A percentile compares a stretch with the other conserved stretches of the same genome.
phyloP scores from a whole-genome alignment of 2,329 filamentous ascomycete species.

The Phialophora chinensis region DNA sequence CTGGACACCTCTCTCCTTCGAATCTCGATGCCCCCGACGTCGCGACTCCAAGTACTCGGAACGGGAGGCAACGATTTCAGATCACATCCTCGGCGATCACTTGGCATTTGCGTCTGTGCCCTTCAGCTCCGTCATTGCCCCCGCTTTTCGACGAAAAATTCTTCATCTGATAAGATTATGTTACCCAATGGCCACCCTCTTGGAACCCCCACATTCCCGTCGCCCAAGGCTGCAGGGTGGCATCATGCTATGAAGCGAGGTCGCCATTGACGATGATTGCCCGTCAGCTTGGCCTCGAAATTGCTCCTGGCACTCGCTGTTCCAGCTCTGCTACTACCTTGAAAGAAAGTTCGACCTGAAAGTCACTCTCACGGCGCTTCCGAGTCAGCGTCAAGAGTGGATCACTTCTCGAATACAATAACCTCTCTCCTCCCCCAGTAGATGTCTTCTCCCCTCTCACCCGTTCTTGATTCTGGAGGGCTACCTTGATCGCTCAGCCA shows the following conservation, averaged over 20 bases:
- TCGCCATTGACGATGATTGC: background rate
- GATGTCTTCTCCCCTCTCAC: background rate
- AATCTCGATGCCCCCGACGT: background rate
- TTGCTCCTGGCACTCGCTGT: background rate
- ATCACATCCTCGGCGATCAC: background rate
- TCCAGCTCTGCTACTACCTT: background rate
- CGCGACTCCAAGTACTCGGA: background rate
- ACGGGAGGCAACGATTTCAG: background rate
- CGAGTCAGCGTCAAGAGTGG: constrained; percentile 6
- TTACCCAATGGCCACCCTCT: constrained; percentile 1
- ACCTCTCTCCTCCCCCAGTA: background rate
- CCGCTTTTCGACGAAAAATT: constrained; percentile 20
- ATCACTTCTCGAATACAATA: constrained; percentile 5
- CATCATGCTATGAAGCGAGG: constrained; percentile 7
- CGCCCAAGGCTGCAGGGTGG: constrained; percentile 6
- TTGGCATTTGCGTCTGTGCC: background rate
- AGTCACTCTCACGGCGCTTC: constrained; percentile 3
- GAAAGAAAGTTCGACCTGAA: background rate
- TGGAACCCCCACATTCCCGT: constrained; percentile 8
- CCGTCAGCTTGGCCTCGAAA: background rate
- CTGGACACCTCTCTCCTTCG: background rate
- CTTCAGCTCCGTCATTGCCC: background rate
- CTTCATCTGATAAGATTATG: constrained; percentile 19
- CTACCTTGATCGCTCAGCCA: background rate
- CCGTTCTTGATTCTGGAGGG: background rate